Base-by-base conservation (phyloP, 2,329 filamentous ascomycete species). In the Amphichorda felina region DNA sequence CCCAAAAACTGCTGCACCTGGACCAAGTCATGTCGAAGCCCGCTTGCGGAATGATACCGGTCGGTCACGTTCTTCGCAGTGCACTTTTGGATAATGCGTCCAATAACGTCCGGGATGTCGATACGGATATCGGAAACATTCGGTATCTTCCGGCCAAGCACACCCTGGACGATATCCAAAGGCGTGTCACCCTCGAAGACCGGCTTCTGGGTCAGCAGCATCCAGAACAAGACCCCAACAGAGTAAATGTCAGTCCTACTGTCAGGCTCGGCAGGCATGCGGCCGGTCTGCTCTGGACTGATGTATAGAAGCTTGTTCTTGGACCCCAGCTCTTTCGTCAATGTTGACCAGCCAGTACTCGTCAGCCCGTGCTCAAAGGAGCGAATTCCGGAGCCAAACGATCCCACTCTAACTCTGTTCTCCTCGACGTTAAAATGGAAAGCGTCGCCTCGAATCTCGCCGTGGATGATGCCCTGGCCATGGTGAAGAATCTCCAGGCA, bases 191-290 rank as follows among this genome's bases (percentile, higher is more conserved):
- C 89, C 25, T 81, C 79, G 44, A 91, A 94, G 0, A 86, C 82
- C 3, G 82, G 74, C 46, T 79, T 74, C 19, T 87, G 85, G 2
- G 84, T 83, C 31, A 94, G 64, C 49, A 93, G 72, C 8, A 75
- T 84, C 81, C 86, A 95, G 54, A 95, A 89, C 2, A 95, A 58
- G 27, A 95, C 79, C 4, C 89, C 89, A 1, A 95, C 64, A 1
- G 85, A 88, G 60, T 95, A 95, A 22, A 95, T 93, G 55, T 96
- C 89, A 13, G 89, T 95, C 28, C 89, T 75, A 30, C 75, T 84
- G 57, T 95, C 89, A 2, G 89, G 89, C 54, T 95, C 88, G 4
- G 84, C 86, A 3, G 87, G 84, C 72, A 95, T 82, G 15, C 89
- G 79, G 11, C 89, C 89, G 3, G 89, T 95, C 62, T 95, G 89